Evolutionary conservation across 2,329 filamentous ascomycete species (phyloP).

Genomic region (Taxawa tesnikishii): DNA sequence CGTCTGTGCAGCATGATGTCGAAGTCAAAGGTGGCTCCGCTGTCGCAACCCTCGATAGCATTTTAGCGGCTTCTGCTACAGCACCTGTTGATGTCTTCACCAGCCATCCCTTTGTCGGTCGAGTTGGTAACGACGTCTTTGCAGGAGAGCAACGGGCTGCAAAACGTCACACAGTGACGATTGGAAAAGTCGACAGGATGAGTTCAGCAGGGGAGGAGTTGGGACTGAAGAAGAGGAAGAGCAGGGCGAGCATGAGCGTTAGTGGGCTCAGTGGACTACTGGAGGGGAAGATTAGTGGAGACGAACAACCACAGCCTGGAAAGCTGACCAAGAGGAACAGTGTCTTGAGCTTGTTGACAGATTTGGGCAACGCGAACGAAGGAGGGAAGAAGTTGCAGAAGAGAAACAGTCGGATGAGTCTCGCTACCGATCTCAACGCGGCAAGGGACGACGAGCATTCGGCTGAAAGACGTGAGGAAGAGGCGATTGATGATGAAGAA

Average conservation of each 20-base stretch:
- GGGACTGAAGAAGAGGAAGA: slow-evolving; percentile 1
- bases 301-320: slow-evolving; percentile 1
- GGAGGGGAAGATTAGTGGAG: slow-evolving; percentile 3
- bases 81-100: slow-evolving; percentile 88
- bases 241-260: slow-evolving; percentile 4
- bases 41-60: slow-evolving; percentile 77
- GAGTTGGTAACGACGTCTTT: slow-evolving; percentile 64
- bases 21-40: slow-evolving; percentile 64
- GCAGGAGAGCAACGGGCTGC: slow-evolving; percentile 29
- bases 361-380: slow-evolving; percentile 13
- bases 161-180: slow-evolving; percentile 11
- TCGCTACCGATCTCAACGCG: slow-evolving; percentile 10
- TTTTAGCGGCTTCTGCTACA: slow-evolving; percentile 76
- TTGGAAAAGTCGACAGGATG: slow-evolving; percentile 5
- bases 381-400: slow-evolving; percentile 21
- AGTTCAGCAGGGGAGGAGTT: neutral
- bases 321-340: slow-evolving; percentile 15
- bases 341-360: slow-evolving; percentile 19
- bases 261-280: slow-evolving; percentile 6
- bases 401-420: slow-evolving; percentile 19
- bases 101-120: slow-evolving; percentile 72
- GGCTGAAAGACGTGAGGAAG: neutral
- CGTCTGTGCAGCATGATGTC: slow-evolving; percentile 39
- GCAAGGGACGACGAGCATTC: slow-evolving; percentile 1
- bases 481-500: too few species aligned